Conservation (phyloP, 2,329 filamentous ascomycete genomes). For the Nannizzia gypsea region DNA sequence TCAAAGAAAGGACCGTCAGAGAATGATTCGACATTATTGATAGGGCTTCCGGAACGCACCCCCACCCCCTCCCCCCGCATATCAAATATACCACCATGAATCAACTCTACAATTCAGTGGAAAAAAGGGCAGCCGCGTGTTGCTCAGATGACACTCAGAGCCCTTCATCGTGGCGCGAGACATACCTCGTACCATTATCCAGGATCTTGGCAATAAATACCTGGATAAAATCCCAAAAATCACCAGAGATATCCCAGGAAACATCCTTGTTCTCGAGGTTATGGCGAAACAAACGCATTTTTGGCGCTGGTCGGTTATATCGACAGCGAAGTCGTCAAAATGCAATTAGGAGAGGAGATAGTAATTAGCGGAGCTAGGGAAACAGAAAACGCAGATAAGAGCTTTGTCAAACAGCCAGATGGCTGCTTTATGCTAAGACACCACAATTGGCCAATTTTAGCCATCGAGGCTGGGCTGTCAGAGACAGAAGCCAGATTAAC, state of each 20-base stretch:
- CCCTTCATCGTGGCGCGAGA: not conserved
- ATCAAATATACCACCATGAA: not conserved
- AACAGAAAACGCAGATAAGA: not conserved
- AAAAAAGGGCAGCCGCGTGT: not conserved
- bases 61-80: no score
- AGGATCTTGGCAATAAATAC: not conserved
- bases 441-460: not conserved
- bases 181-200: not conserved
- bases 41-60: not conserved
- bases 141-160: not conserved
- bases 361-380: not conserved
- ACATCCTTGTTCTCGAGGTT: not conserved
- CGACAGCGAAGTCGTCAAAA: no score
- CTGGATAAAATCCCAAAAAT: not conserved
- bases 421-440: not conserved
- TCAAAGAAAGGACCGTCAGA: not conserved
- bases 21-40: not conserved
- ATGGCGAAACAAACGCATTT: not conserved
- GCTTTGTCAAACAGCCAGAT: not conserved
- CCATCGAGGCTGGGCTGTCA: not conserved
- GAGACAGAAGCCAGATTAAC: not conserved
- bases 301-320: no score
- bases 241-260: not conserved
- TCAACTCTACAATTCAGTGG: not conserved
- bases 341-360: not conserved